Conservation (phyloP, 768 basidiomycete species). For the Suillus clintonianus region DNA sequence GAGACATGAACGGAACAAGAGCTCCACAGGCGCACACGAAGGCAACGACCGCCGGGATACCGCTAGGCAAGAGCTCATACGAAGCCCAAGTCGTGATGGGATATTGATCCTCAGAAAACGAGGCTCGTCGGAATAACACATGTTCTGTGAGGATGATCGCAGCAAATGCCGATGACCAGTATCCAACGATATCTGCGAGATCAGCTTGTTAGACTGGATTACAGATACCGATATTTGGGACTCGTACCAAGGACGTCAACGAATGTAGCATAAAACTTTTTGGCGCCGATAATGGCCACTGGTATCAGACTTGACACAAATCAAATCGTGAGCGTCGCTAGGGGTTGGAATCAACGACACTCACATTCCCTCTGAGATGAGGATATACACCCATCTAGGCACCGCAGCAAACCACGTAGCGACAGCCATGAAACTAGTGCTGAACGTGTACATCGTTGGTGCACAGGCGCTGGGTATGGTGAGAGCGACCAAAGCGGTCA, state of each 20-base stretch:
- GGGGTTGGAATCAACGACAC: slow-evolving; percentile 10
- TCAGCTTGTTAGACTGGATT: not conserved
- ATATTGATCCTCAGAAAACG: slow-evolving; percentile 36
- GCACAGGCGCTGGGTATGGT: slow-evolving; percentile 56
- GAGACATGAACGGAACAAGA: slow-evolving; percentile 50
- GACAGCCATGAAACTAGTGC: slow-evolving; percentile 47
- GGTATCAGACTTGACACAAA: slow-evolving; percentile 40
- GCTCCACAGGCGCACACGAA: slow-evolving; percentile 42
- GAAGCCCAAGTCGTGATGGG: slow-evolving; percentile 38
- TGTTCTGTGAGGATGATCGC: slow-evolving; percentile 46
- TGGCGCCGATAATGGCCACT: slow-evolving; percentile 47
- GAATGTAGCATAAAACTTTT: slow-evolving; percentile 45
- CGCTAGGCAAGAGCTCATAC: slow-evolving; percentile 38
- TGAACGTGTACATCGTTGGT: slow-evolving; percentile 59
- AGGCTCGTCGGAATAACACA: slow-evolving; percentile 38
- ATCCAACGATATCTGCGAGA: slow-evolving; percentile 42
- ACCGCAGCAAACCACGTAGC: slow-evolving; percentile 33
- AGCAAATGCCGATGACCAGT: slow-evolving; percentile 41
- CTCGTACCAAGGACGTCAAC: slow-evolving; percentile 40
- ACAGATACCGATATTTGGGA: not conserved
- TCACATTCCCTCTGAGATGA: slow-evolving; percentile 47
- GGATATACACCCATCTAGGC: slow-evolving; percentile 47
- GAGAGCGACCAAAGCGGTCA: slow-evolving; percentile 52
- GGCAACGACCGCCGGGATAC: slow-evolving; percentile 42
- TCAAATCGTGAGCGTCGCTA: not conserved